These are phyloP conservation scores for Lipomyces yamadae DNA, from an alignment of 805 yeast species.

Conservation along the genomic window DNA sequence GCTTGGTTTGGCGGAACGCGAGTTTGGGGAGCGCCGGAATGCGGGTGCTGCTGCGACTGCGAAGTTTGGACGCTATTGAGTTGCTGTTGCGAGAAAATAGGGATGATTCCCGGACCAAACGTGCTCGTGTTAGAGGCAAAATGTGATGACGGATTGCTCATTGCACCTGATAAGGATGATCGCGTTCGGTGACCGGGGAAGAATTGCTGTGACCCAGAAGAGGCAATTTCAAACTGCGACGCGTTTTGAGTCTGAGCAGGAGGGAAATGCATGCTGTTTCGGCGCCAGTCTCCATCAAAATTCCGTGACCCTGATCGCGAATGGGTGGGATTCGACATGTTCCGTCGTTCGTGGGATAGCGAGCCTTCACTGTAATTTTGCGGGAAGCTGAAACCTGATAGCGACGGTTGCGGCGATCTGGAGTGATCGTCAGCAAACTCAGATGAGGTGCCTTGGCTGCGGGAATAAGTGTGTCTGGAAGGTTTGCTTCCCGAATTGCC, in stretches of 20 bases:
- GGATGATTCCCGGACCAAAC: slow-evolving; percentile 30
- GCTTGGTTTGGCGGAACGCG: slow-evolving; percentile 10
- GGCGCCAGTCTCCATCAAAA: slow-evolving; percentile 38
- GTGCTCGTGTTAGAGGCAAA: slow-evolving; percentile 16
- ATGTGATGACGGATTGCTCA: slow-evolving; percentile 16
- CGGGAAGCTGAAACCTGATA: slow-evolving; percentile 20
- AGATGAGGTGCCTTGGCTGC: slow-evolving; percentile 24
- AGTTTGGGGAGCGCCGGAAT: slow-evolving; percentile 9
- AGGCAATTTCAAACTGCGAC: neutral
- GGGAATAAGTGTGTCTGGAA: slow-evolving; percentile 27
- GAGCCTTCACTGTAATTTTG: slow-evolving; percentile 14
- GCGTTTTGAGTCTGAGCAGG: slow-evolving; percentile 5
- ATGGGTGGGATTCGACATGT: slow-evolving; percentile 19
- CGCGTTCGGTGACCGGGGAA: slow-evolving; percentile 82
- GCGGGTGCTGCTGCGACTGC: slow-evolving; percentile 10
- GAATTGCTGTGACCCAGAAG: slow-evolving; percentile 46
- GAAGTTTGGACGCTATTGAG: slow-evolving; percentile 16
- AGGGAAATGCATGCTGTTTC: slow-evolving; percentile 24
- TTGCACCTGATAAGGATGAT: slow-evolving; percentile 56
- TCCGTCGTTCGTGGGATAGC: slow-evolving; percentile 25
- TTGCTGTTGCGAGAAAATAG: slow-evolving; percentile 30
- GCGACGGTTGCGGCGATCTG: slow-evolving; percentile 20
- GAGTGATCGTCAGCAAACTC: slow-evolving; percentile 23
- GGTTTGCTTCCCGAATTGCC: slow-evolving; percentile 13
- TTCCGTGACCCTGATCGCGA: slow-evolving; percentile 37